Evolutionary conservation across 805 yeast genomes (phyloP).

Genomic region (Wickerhamomyces xylosicus): DNA sequence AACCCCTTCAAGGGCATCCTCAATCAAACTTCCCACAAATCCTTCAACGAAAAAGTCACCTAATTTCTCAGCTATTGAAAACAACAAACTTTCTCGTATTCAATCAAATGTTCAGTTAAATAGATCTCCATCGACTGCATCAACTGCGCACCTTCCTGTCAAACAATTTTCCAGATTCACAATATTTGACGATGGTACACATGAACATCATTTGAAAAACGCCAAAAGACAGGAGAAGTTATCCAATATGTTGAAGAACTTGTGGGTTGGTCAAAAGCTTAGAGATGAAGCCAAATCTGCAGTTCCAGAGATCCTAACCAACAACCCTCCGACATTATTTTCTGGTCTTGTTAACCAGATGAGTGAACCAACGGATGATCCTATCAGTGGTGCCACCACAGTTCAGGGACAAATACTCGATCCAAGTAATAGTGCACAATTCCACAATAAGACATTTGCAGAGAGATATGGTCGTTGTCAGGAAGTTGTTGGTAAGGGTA

Average conservation of each 20-base stretch:
- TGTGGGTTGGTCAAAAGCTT: slow-evolving; percentile 62
- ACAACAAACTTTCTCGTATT: slow-evolving; percentile 4
- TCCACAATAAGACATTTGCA: slow-evolving; percentile 45
- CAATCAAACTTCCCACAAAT: slow-evolving; percentile 6
- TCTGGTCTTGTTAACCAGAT: slow-evolving; percentile 60
- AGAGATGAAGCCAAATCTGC: slow-evolving; percentile 67
- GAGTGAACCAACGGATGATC: slow-evolving; percentile 29
- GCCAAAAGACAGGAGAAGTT: slow-evolving; percentile 74
- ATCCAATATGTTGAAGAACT: slow-evolving; percentile 63
- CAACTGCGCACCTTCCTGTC: slow-evolving; percentile 4
- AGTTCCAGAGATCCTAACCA: slow-evolving; percentile 51
- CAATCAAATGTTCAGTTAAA: slow-evolving; percentile 9
- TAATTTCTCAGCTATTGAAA: slow-evolving; percentile 1
- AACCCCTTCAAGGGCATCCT: slow-evolving; percentile 7
- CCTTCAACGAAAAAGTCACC: slow-evolving; percentile 12
- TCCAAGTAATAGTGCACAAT: slow-evolving; percentile 1
- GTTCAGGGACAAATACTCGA: slow-evolving; percentile 6
- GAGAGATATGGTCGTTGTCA: slow-evolving; percentile 92
- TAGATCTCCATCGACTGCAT: slow-evolving; percentile 16
- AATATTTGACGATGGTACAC: slow-evolving; percentile 58
- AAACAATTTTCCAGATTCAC: slow-evolving; percentile 28
- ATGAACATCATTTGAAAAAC: slow-evolving; percentile 69
- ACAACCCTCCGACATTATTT: slow-evolving; percentile 60
- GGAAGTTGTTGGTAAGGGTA: slow-evolving; percentile 88
- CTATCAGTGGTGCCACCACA: slow-evolving; percentile 26